These are phyloP conservation scores for Syzygium grande DNA, from an alignment of 345 rosid species.

Conservation along the genomic window DNA sequence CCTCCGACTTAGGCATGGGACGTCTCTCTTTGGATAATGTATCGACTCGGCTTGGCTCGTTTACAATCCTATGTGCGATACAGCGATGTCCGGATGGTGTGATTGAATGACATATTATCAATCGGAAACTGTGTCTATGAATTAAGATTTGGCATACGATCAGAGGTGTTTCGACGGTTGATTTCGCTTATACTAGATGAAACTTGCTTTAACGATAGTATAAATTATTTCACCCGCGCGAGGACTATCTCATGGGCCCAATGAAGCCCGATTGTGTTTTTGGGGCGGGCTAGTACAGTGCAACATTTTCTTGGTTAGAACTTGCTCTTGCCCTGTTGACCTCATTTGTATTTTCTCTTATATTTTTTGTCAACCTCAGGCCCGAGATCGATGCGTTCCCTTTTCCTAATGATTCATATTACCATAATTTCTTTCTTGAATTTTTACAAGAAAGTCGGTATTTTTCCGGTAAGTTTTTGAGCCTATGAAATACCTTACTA, in stretches of 20 bases:
- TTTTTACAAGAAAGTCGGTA: not conserved
- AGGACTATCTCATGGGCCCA: not conserved
- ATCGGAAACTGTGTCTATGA: not conserved
- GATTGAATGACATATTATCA: not conserved
- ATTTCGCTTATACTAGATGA: not conserved
- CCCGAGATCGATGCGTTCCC: not conserved
- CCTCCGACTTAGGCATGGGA: not conserved
- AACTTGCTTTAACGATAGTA: not conserved
- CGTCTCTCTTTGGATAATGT: not conserved
- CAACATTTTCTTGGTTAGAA: not conserved
- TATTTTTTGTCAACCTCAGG: not conserved
- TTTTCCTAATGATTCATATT: not conserved
- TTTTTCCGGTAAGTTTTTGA: not conserved
- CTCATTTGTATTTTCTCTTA: not conserved
- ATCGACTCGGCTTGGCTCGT: not conserved
- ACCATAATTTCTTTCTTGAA: not conserved
- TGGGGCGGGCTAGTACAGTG: not conserved
- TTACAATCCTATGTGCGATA: not conserved
- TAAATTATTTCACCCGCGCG: not conserved
- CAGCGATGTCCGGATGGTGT: accelerated
- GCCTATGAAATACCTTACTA: not conserved
- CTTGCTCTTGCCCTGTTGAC: not conserved
- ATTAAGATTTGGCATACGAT: not conserved
- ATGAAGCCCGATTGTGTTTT: not conserved
- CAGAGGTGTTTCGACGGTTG: not conserved